Evolutionary conservation across 2,329 filamentous ascomycete genomes (phyloP), one percentile per base, ranked within the genome.

Genomic region (Rhynchosporium agropyri): DNA sequence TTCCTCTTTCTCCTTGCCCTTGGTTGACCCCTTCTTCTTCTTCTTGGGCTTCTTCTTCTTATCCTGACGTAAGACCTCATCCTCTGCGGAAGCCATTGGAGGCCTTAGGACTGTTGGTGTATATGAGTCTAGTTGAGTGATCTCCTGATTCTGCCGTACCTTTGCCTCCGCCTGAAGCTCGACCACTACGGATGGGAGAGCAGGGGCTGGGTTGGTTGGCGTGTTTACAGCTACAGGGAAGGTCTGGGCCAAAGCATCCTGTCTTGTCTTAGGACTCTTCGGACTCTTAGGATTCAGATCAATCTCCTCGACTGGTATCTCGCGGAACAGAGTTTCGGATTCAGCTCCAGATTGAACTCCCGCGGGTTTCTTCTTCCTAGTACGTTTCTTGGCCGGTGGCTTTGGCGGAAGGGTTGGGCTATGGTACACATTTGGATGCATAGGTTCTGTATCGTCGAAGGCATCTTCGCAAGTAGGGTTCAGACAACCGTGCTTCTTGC

Each of bases 231-330:
- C 6, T 36, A 36, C 9, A 36, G 33, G 9, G 5, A 36, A 36
- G 33, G 33, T 10, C 33, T 36, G 33, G 1, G 9, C 9, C 33
- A 10, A 36, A 36, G 33, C 33, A 36, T 20, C 26, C 43, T 46
- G 43, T 7, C 20, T 1, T 4, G 43, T 46, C 43, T 46, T 46
- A 3, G 43, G 43, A 46, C 43, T 46, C 43, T 46, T 46, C 6
- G 43, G 43, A n/a, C 43, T 46, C n/a, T 26, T 46, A 2, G 48
- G 57, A 38, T 60, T 60, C 57, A 51, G 29, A 45, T 60, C 48
- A 36, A 60, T 45, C 15, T 60, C 33, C 8, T 10, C 26, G 29
- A 13, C 20, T 26, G 57, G 38, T 4, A 60, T 60, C 7, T 60
- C 57, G 57, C 57, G 57, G 40, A 51, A 60, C 33, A n/a, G 33